Evolutionary conservation across 2,329 filamentous ascomycete genomes (phyloP).

Genomic region (Neopestalotiopsis sp.): DNA sequence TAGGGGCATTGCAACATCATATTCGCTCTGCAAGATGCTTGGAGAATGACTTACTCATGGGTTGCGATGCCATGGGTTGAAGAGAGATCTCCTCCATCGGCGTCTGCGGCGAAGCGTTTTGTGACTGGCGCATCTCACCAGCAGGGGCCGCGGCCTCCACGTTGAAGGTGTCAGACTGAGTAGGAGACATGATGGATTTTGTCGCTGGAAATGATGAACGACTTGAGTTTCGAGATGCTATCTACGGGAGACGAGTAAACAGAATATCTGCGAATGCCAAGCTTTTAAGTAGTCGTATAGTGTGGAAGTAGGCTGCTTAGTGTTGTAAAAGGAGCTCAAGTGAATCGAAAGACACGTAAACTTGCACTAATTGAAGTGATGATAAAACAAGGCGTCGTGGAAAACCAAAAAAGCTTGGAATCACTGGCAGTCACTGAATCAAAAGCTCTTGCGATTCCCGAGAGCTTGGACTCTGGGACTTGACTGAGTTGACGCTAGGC

Average conservation of each 20-base stretch:
- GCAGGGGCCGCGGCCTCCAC: neutral
- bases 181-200: neutral
- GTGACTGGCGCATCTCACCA: conserved; percentile 1
- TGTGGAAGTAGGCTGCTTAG: neutral
- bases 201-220: neutral
- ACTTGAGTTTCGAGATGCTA: neutral
- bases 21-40: neutral
- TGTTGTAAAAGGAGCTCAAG: neutral
- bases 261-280: neutral
- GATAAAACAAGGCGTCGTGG: neutral
- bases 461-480: neutral
- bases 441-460: neutral
- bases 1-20: neutral
- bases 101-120: neutral
- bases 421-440: neutral
- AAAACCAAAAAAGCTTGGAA: neutral
- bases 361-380: neutral
- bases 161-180: conserved; percentile 3
- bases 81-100: conserved; percentile 12
- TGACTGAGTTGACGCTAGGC: conserved; percentile 11
- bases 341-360: neutral
- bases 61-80: conserved; percentile 13
- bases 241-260: neutral
- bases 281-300: neutral
- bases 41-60: conserved; percentile 7